phyloP scores from a whole-genome alignment of 495 filamentous ascomycete genomes.

The Neurospora sp. region DNA sequence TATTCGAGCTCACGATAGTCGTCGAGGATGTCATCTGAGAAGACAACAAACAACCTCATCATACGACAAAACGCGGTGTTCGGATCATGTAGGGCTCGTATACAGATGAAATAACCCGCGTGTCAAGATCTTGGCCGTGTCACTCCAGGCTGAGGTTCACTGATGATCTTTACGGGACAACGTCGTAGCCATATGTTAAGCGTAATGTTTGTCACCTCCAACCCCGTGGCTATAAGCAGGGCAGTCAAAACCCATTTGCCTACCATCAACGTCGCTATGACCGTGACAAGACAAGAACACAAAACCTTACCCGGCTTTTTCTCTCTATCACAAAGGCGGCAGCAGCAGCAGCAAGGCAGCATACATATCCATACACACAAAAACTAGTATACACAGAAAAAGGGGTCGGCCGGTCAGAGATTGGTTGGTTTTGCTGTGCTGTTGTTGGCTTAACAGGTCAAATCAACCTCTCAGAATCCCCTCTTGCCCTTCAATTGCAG shows the following conservation, averaged over 20 bases:
- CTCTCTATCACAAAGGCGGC: not conserved
- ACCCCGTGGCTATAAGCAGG: not conserved
- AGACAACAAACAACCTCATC: not conserved
- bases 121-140: not conserved
- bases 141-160: not conserved
- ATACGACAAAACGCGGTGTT: not conserved
- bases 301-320: not conserved
- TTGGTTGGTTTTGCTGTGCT: not conserved
- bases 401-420: not conserved
- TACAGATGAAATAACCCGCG: not conserved
- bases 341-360: not conserved
- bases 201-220: not conserved
- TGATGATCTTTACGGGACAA: not conserved
- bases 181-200: not conserved
- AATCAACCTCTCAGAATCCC: not conserved
- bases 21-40: not conserved
- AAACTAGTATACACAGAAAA: not conserved
- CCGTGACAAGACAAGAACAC: not conserved
- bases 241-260: not conserved
- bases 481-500: conserved; percentile 5
- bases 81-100: not conserved
- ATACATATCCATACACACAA: not conserved
- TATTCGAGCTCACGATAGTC: not conserved
- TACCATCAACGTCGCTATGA: not conserved
- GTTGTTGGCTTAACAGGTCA: not conserved